phyloP scores from a whole-genome alignment of 2,329 filamentous ascomycete genomes.

The Ophiocordyceps camponoti-saundersi region DNA sequence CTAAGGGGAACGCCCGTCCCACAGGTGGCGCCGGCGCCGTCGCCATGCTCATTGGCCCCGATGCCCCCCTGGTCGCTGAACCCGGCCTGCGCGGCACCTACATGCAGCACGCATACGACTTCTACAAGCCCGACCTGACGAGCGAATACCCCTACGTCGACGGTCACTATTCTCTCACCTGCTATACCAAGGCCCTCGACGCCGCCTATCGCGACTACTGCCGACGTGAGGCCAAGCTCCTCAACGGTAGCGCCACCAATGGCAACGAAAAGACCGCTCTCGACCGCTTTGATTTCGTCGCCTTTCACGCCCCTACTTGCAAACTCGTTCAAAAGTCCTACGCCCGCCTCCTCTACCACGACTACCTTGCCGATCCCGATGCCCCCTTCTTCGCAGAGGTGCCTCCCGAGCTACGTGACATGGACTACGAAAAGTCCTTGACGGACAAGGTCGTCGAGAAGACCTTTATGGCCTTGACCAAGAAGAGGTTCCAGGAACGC shows the following conservation, averaged over 20 bases:
- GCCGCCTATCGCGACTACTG: conserved; percentile 68
- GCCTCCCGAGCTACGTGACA: conserved; percentile 56
- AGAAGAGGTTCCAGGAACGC: conserved; percentile 70
- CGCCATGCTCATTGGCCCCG: conserved; percentile 61
- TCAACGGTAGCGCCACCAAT: conserved; percentile 35
- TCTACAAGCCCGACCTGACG: conserved; percentile 79
- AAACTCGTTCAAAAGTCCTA: conserved; percentile 79
- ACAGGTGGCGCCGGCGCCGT: conserved; percentile 68
- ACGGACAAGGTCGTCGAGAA: conserved; percentile 74
- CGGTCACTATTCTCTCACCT: conserved; percentile 66
- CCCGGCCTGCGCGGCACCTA: conserved; percentile 65
- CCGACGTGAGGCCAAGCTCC: conserved; percentile 47
- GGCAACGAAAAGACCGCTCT: conserved; percentile 40
- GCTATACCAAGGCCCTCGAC: conserved; percentile 69
- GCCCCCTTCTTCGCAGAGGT: conserved; percentile 56
- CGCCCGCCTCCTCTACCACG: conserved; percentile 69
- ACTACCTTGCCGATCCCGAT: conserved; percentile 57
- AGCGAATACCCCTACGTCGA: conserved; percentile 80
- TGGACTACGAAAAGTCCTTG: conserved; percentile 65
- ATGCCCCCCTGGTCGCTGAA: conserved; percentile 62
- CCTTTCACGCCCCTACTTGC: conserved; percentile 75
- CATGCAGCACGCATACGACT: conserved; percentile 75
- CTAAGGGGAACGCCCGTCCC: conserved; percentile 66
- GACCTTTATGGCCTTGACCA: conserved; percentile 68
- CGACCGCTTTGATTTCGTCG: conserved; percentile 69